Percentiles rank a stretch among this genome's conserved stretches.
phyloP scores from a whole-genome alignment of 208 protist genomes.

The Leishmania lainsoni region DNA sequence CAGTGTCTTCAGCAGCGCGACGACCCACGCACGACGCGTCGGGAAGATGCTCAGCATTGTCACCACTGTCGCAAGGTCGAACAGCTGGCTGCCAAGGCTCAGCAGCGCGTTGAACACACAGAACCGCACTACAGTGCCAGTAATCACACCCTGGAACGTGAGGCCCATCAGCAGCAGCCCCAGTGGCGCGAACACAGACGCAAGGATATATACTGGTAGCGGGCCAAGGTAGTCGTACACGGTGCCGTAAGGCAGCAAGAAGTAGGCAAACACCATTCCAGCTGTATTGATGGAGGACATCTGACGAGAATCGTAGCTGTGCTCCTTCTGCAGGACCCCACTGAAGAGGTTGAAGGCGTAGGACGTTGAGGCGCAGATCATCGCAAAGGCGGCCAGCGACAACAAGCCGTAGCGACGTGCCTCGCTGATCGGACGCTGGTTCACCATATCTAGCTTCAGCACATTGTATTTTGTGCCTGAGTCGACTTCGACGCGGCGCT shows the following conservation, averaged over 20 bases:
- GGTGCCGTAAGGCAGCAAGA: constrained; percentile 50
- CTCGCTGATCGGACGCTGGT: constrained; percentile 44
- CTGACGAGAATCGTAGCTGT: constrained; percentile 41
- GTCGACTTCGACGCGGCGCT: neutral
- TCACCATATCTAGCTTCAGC: constrained; percentile 10
- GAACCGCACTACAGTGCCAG: constrained; percentile 34
- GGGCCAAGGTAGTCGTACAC: constrained; percentile 64
- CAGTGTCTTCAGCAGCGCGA: constrained; percentile 72
- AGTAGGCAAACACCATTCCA: constrained; percentile 42
- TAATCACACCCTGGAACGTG: constrained; percentile 49
- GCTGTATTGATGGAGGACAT: constrained; percentile 63
- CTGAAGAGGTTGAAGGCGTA: constrained; percentile 72
- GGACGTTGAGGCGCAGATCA: constrained; percentile 48
- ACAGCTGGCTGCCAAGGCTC: constrained; percentile 42
- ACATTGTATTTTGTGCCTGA: constrained; percentile 11
- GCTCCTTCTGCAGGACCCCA: constrained; percentile 36
- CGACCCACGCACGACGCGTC: constrained; percentile 43
- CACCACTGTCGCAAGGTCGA: constrained; percentile 54
- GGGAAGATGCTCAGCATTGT: constrained; percentile 69
- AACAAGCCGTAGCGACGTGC: constrained; percentile 43
- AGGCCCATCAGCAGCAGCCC: constrained; percentile 48
- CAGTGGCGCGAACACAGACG: constrained; percentile 31
- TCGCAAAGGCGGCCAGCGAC: constrained; percentile 34
- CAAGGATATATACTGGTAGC: constrained; percentile 38
- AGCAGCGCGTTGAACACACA: constrained; percentile 49